Base-by-base conservation (phyloP, 2,329 filamentous ascomycete species). In the Fragosphaeria purpurea region DNA sequence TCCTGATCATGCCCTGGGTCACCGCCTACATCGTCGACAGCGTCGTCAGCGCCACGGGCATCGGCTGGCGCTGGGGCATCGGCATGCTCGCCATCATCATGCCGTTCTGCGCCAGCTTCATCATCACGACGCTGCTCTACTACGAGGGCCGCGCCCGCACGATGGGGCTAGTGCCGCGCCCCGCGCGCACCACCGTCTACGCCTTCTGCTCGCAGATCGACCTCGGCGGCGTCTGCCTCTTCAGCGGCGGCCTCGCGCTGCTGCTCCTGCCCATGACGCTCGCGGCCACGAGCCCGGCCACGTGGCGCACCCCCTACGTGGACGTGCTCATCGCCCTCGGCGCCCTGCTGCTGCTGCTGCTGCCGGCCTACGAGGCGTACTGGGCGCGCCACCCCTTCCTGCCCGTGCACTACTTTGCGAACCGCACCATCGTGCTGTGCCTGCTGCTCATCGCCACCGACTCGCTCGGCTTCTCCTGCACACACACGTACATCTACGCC, bases 41-140 rank as follows among this genome's bases (percentile, higher is more conserved):
- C 13, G 55, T 58, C 30, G 50, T 58, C 13, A 42, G 57, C 1
- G 22, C 35, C 4, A 12, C 13, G 12, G 65, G 67, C 6, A 65
- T 71, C 37, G 70, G 63, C 10, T 79, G 75, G 76, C 65, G 74
- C 56, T 79, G 76, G 76, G 77, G 77, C 6, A 76, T 77, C 53
- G 77, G 72, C 12, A 76, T 80, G 59, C 73, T 77, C 63, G 72
- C 74, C 8, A 71, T 80, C 48, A 63, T 79, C 31, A 66, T 78
- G 53, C 76, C 74, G 63, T 62, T 76, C n/a, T 69, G 70, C 38
- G 75, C 73, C 32, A 62, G 70, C 32, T 73, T 75, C 31, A 67
- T 79, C 35, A 69, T 74, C 30, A 61, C 67, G 1, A 70, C 72
- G 4, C 61, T 80, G 2, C 69, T 71, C 46, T 67, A 70, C 57